phyloP scores from a whole-genome alignment of 2,329 filamentous ascomycete species.

The Scortechinia acanthostroma region DNA sequence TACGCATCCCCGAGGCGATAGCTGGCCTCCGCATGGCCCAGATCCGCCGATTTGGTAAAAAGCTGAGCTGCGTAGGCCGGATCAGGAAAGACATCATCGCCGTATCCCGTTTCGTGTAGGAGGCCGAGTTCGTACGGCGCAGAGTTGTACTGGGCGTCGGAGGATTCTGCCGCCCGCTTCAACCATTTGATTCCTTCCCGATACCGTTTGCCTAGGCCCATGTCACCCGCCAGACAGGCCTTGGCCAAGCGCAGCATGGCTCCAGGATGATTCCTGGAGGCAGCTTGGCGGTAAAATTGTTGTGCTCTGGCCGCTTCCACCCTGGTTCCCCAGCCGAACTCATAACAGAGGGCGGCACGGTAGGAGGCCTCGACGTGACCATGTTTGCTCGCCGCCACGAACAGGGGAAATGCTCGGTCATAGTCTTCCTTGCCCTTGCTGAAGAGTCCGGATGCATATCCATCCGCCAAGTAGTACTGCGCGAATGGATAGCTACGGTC shows the following conservation, averaged over 20 bases:
- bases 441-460: slow-evolving; percentile 88
- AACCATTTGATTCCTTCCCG: slow-evolving; percentile 93
- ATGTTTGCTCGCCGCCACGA: slow-evolving; percentile 89
- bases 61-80: slow-evolving; percentile 84
- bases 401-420: slow-evolving; percentile 84
- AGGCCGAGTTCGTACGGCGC: slow-evolving; percentile 86
- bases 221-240: slow-evolving; percentile 81
- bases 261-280: slow-evolving; percentile 88
- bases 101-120: slow-evolving; percentile 86
- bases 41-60: slow-evolving; percentile 86
- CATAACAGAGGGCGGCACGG: slow-evolving; percentile 87
- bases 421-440: slow-evolving; percentile 91
- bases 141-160: slow-evolving; percentile 84
- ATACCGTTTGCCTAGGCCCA: slow-evolving; percentile 73
- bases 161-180: slow-evolving; percentile 82
- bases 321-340: slow-evolving; percentile 93
- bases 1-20: slow-evolving; percentile 92
- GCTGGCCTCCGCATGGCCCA: slow-evolving; percentile 81
- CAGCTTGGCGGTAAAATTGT: slow-evolving; percentile 83
- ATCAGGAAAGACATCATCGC: slow-evolving; percentile 88
- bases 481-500: slow-evolving; percentile 91
- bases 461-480: slow-evolving; percentile 94
- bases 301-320: slow-evolving; percentile 86
- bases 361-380: slow-evolving; percentile 95
- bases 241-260: slow-evolving; percentile 88